A percentile compares a stretch with the other conserved stretches of the same genome.
phyloP scores from a whole-genome alignment of 2,329 filamentous ascomycete species.

The Colletotrichum sp. region DNA sequence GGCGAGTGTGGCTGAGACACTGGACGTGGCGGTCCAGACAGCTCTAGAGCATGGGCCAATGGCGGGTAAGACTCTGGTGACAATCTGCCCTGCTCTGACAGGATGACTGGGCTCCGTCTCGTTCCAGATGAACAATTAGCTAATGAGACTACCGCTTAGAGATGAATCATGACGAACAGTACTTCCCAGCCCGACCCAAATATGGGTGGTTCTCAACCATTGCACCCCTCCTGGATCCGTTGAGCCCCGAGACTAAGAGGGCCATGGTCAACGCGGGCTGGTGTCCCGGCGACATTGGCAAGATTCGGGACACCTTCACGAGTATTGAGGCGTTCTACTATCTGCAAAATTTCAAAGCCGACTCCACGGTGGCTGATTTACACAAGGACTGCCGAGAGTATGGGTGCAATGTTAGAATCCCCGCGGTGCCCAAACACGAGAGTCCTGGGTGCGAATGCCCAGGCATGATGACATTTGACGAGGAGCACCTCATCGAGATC shows the following conservation, averaged over 20 bases:
- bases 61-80: neutral
- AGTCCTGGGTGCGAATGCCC: neutral
- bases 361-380: neutral
- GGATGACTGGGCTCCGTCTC: neutral
- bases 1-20: conserved; percentile 2
- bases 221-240: neutral
- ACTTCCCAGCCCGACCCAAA: neutral
- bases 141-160: neutral
- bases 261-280: neutral
- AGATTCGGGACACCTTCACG: neutral
- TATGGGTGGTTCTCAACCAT: neutral
- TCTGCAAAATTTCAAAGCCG: neutral
- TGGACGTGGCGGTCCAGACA: neutral
- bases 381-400: neutral
- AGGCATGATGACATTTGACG: neutral
- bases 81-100: neutral
- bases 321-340: neutral
- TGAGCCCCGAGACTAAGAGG: neutral
- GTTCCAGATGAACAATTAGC: neutral
- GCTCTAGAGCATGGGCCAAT: neutral
- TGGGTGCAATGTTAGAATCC: neutral
- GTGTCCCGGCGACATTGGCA: neutral
- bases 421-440: neutral
- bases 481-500: neutral
- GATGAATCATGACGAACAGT: neutral